Percentiles rank a stretch among this genome's conserved stretches.
Conservation (phyloP, 345 rosid genomes). For the Hibiscus mutabilis region DNA sequence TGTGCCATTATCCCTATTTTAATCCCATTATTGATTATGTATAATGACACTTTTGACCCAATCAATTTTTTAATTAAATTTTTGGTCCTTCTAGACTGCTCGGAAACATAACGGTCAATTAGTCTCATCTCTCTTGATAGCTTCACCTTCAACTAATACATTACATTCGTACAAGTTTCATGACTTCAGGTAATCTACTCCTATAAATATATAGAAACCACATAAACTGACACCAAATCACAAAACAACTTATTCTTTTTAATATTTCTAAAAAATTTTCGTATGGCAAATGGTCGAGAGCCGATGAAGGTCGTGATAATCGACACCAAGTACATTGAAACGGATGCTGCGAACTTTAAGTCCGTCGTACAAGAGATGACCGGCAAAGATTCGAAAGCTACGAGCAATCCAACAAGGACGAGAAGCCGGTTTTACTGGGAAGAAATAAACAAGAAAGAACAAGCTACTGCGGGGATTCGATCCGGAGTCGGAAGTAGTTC, state of each 20-base stretch:
- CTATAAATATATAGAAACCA: neutral
- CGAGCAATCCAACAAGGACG: neutral
- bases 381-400: conserved; percentile 39
- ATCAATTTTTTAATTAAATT: neutral
- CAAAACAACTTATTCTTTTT: too few relatives aligned
- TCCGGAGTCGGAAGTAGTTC: neutral
- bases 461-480: neutral
- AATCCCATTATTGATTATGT: neutral
- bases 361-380: conserved; percentile 63
- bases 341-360: conserved; percentile 48
- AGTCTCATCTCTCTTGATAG: neutral
- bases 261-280: too few relatives aligned
- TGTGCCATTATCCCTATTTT: too few relatives aligned
- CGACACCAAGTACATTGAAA: conserved; percentile 44
- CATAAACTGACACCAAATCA: neutral
- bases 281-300: neutral
- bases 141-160: neutral
- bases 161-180: neutral
- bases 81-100: conserved; percentile 7
- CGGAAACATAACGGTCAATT: neutral
- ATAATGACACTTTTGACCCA: neutral
- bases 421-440: neutral
- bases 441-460: neutral
- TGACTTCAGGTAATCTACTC: neutral
- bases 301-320: conserved; percentile 48